Percentiles rank a stretch among this genome's conserved stretches.
These are phyloP conservation scores for Neonectria sp. DNA, from an alignment of 2,329 filamentous ascomycete species.

Conservation along the genomic window DNA sequence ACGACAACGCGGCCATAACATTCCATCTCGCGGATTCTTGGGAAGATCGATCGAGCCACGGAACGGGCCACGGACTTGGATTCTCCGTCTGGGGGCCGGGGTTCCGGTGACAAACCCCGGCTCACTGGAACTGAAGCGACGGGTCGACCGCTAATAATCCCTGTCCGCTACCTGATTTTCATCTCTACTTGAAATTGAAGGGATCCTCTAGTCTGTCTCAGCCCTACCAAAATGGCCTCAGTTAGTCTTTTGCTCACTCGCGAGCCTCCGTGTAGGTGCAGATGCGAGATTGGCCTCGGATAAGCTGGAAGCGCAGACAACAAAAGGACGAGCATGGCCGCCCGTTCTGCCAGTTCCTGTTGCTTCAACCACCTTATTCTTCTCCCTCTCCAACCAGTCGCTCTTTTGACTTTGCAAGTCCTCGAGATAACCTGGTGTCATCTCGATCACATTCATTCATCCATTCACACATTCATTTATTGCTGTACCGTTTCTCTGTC, in stretches of 20 bases:
- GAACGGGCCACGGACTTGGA: constrained; percentile 17
- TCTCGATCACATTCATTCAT: constrained; percentile 30
- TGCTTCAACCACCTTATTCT: constrained; percentile 18
- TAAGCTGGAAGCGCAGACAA: not conserved
- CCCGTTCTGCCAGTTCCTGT: constrained; percentile 5
- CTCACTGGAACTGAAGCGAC: constrained; percentile 12
- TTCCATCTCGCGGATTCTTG: constrained; percentile 14
- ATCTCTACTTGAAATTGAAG: constrained; percentile 43
- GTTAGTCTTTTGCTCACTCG: constrained; percentile 15
- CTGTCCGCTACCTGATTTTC: constrained; percentile 7
- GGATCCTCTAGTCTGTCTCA: constrained; percentile 42
- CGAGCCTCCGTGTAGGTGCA: constrained; percentile 18
- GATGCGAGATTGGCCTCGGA: constrained; percentile 34
- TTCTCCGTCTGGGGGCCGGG: constrained; percentile 26
- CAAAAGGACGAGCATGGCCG: constrained; percentile 12
- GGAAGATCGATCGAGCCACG: constrained; percentile 39
- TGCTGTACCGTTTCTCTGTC: constrained; percentile 4
- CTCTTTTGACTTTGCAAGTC: constrained; percentile 36
- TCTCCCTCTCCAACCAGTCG: constrained; percentile 33
- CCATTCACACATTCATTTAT: constrained; percentile 13
- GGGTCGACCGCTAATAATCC: constrained; percentile 22
- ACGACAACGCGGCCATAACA: constrained; percentile 29
- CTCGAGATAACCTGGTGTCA: constrained; percentile 31
- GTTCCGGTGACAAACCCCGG: constrained; percentile 27
- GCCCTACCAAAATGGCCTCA: constrained; percentile 47